Evolutionary conservation across 495 filamentous ascomycete genomes (phyloP).

Genomic region (Penicillium tannophilum): DNA sequence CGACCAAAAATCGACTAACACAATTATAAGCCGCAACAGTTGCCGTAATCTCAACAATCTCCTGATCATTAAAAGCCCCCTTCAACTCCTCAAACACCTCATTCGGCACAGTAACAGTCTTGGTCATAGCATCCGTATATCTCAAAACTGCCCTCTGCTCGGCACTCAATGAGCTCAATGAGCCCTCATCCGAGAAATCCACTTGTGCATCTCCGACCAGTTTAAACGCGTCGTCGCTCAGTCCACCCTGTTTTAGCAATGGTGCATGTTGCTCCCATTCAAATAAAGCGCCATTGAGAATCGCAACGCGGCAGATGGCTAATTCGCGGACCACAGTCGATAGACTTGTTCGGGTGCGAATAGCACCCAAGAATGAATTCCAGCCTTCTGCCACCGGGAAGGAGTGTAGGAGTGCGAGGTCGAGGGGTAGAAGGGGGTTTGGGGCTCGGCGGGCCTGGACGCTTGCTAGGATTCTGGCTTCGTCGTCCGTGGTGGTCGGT

Average conservation of each 20-base stretch:
- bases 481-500: slow-evolving; percentile 42
- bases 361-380: slow-evolving; percentile 76
- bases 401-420: slow-evolving; percentile 73
- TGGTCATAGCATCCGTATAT: slow-evolving; percentile 78
- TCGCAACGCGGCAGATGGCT: slow-evolving; percentile 73
- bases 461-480: slow-evolving; percentile 59
- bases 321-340: slow-evolving; percentile 65
- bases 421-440: slow-evolving; percentile 66
- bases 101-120: slow-evolving; percentile 62
- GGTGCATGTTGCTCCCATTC: slow-evolving; percentile 81
- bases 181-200: slow-evolving; percentile 19
- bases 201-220: slow-evolving; percentile 35
- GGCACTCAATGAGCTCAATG: slow-evolving; percentile 45
- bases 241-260: slow-evolving; percentile 52
- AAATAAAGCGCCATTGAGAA: slow-evolving; percentile 72
- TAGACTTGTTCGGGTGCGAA: slow-evolving; percentile 66
- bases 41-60: slow-evolving; percentile 77
- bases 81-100: slow-evolving; percentile 63
- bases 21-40: slow-evolving; percentile 86
- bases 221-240: slow-evolving; percentile 53
- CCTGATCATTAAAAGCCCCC: slow-evolving; percentile 60
- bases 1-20: slow-evolving; percentile 82
- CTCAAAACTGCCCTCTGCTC: slow-evolving; percentile 65
- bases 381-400: slow-evolving; percentile 75
- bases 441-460: slow-evolving; percentile 65